These are phyloP conservation scores for Syncephalis plumigaleata DNA, from an alignment of 371 early-diverging fungal genomes.

Conservation along the genomic window DNA sequence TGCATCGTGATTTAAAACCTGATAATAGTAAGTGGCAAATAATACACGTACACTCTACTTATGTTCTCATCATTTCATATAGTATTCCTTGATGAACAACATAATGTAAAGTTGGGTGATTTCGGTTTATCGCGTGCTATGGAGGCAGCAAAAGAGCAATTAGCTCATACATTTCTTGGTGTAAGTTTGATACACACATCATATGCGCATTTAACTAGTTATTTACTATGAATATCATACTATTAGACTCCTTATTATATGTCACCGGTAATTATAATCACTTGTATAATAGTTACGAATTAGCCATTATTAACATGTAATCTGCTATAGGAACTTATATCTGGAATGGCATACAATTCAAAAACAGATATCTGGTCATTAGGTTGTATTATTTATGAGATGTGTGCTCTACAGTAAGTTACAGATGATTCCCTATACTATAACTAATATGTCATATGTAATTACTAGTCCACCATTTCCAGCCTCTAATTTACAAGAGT, in stretches of 20 bases:
- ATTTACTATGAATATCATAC: too few relatives aligned
- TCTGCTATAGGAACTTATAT: slow-evolving; percentile 50
- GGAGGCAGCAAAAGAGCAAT: slow-evolving; percentile 25
- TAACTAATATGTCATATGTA: neutral
- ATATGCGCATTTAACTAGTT: too few relatives aligned
- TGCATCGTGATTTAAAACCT: slow-evolving; percentile 46
- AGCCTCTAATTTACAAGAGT: neutral
- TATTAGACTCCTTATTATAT: slow-evolving; percentile 54
- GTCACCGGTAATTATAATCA: slow-evolving; percentile 47
- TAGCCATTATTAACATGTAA: too few relatives aligned
- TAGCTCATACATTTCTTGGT: slow-evolving; percentile 52
- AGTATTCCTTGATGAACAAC: slow-evolving; percentile 3
- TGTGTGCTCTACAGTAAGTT: slow-evolving; percentile 41
- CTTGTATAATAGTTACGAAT: too few relatives aligned
- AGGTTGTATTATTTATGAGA: slow-evolving; percentile 49
- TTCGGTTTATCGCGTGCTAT: slow-evolving; percentile 45
- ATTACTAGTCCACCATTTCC: neutral
- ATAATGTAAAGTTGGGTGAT: slow-evolving; percentile 51
- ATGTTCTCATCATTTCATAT: too few relatives aligned
- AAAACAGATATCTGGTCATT: slow-evolving; percentile 55
- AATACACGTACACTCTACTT: too few relatives aligned
- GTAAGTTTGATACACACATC: slow-evolving; percentile 12
- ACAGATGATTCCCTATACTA: neutral
- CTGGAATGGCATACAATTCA: slow-evolving; percentile 32
- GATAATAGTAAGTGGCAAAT: slow-evolving; percentile 27